Evolutionary conservation across 2,329 filamentous ascomycete genomes (phyloP).

Genomic region (Diaporthe longicolla): DNA sequence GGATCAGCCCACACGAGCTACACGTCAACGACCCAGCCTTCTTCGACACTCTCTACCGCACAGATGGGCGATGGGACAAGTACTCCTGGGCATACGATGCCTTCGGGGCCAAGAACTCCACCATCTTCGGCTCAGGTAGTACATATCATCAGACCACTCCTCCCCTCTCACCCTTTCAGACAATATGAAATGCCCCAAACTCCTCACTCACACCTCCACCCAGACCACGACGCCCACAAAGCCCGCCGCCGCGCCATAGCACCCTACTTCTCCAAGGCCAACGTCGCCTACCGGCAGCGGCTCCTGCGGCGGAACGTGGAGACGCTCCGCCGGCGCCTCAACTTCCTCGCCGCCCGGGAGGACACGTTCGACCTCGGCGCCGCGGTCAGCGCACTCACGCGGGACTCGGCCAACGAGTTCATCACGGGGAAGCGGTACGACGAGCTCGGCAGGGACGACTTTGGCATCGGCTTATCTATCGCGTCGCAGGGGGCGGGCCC

Average conservation of each 20-base stretch:
- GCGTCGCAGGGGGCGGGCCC: constrained; percentile 37
- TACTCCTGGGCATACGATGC: constrained; percentile 36
- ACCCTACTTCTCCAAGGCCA: constrained; percentile 30
- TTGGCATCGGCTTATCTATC: constrained; percentile 35
- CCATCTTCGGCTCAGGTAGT: constrained; percentile 34
- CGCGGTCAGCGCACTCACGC: constrained; percentile 41
- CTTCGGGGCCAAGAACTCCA: constrained; percentile 17
- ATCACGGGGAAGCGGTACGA: constrained; percentile 40
- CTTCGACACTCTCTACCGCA: constrained; percentile 41
- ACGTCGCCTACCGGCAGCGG: constrained; percentile 5
- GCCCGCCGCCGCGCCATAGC: constrained; percentile 24
- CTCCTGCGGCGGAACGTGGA: constrained; percentile 32
- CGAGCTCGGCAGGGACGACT: constrained; percentile 41
- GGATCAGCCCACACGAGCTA: constrained; percentile 43
- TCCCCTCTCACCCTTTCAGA: no score
- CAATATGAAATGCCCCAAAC: no score
- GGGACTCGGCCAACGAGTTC: constrained; percentile 43
- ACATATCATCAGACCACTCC: no score
- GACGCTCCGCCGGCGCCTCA: constrained; percentile 39
- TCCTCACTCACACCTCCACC: no score
- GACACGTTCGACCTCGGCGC: constrained; percentile 41
- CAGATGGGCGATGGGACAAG: constrained; percentile 38
- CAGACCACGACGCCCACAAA: constrained; percentile 38
- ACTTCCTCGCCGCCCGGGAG: neutral
- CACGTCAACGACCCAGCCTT: constrained; percentile 42